Base-by-base conservation (phyloP, 192 early-diverging fungal species). In the Coemansia sp. region DNA sequence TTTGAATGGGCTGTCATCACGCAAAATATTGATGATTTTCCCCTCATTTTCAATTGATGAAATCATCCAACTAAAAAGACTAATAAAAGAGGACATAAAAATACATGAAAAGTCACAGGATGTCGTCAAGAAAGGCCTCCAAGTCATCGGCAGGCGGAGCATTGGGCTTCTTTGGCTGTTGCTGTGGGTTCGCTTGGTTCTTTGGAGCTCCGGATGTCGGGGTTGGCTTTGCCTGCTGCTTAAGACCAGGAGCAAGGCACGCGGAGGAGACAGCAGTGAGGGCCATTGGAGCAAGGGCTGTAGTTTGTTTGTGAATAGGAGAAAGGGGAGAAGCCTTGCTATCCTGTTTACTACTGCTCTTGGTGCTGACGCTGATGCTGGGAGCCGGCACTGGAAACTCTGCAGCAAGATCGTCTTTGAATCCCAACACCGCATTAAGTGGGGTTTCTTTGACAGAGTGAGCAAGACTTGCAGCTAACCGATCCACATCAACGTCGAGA, bases 41-140 rank as follows among this genome's bases (percentile, higher is more conserved):
- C 46, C 5, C n/a, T 47, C n/a, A n/a, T 47, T 15, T 47, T 47
- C 9, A 40, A 5, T 18, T 61, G 41, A 40, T 12, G 19, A 8
- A 10, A 15, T 2, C 11, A 26, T 48, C 51, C 4, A 22, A 52
- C 5, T 52, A 22, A 10, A 60, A 39, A 41, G 37, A 18, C 16
- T 59, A 40, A 64, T 37, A 64, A 62, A 42, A 42, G 40, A 18
- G 2, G 18, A 43, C 19, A 10, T 42, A 0, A 32, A 32, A 32
- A 32, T 32, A 32, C 32, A 32, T 32, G 7, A 47, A 10, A 15
- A 45, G 41, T 56, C 65, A 82, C 22, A 82, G 47, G 12, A 82
- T 41, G 26, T 82, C 67, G 36, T 77, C 80, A 26, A 82, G 54
- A 22, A 82, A 68, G 11, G 74, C 74, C 18, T 82, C 80, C 26